These are phyloP conservation scores for Acrocalymma vagum DNA, from an alignment of 2,329 filamentous ascomycete genomes.

Conservation along the genomic window DNA sequence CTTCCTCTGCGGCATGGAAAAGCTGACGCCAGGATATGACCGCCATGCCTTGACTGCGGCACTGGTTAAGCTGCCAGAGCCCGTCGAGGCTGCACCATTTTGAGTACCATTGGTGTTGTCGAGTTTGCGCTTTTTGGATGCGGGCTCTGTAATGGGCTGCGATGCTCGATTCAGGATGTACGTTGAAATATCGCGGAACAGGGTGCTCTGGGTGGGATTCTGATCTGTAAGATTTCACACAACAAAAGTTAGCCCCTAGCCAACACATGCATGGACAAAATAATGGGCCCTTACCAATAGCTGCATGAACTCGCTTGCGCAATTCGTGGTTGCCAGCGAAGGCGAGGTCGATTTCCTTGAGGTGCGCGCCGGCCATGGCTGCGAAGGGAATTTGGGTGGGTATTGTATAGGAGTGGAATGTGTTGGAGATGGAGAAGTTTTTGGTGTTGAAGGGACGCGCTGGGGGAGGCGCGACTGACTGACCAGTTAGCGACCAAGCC, in stretches of 20 bases:
- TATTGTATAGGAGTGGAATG: constrained; percentile 5
- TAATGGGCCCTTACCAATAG: constrained; percentile 36
- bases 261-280: not conserved
- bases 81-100: constrained; percentile 22
- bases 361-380: constrained; percentile 18
- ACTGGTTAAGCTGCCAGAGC: constrained; percentile 28
- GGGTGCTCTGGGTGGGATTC: constrained; percentile 37
- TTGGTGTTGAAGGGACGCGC: constrained; percentile 20
- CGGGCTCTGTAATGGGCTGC: constrained; percentile 32
- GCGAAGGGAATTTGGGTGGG: constrained; percentile 2
- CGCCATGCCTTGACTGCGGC: constrained; percentile 35
- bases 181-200: constrained; percentile 48
- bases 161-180: constrained; percentile 40
- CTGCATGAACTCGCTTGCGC: constrained; percentile 47
- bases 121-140: constrained; percentile 50
- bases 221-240: constrained; percentile 30
- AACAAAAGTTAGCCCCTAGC: not conserved
- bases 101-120: constrained; percentile 33
- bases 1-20: constrained; percentile 69
- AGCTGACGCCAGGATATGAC: constrained; percentile 61
- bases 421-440: constrained; percentile 15
- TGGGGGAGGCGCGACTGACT: constrained; percentile 19
- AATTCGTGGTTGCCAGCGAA: constrained; percentile 44
- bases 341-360: constrained; percentile 41
- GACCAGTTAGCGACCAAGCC: constrained; percentile 14